phyloP scores from a whole-genome alignment of 2,329 filamentous ascomycete genomes.

The Alternaria sp. region DNA sequence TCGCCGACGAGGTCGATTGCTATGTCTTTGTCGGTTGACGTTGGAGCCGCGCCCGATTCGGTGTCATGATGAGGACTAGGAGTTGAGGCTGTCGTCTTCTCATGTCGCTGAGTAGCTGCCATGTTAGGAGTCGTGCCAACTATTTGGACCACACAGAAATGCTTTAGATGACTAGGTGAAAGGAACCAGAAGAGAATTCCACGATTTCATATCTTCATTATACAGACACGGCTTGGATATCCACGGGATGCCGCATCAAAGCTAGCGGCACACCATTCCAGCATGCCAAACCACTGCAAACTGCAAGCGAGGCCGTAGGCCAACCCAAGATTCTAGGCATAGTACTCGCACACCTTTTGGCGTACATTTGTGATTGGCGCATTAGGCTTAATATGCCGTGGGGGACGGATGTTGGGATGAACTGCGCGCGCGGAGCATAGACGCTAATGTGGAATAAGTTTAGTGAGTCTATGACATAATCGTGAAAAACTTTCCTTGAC shows the following conservation, averaged over 20 bases:
- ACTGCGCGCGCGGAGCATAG: neutral
- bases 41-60: slow-evolving; percentile 25
- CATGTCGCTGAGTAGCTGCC: slow-evolving; percentile 7
- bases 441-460: neutral
- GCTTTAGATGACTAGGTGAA: neutral
- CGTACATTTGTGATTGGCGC: slow-evolving; percentile 3
- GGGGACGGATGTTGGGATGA: slow-evolving; percentile 8
- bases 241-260: slow-evolving; percentile 24
- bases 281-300: slow-evolving; percentile 4
- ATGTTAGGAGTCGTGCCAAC: neutral
- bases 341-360: neutral
- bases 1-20: slow-evolving; percentile 69
- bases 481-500: slow-evolving; percentile 13
- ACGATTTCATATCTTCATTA: slow-evolving; percentile 15
- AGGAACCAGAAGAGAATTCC: neutral
- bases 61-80: slow-evolving; percentile 16
- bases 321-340: neutral
- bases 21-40: slow-evolving; percentile 60
- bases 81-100: slow-evolving; percentile 27
- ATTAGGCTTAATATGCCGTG: slow-evolving; percentile 4
- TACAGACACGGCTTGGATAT: slow-evolving; percentile 19
- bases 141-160: too few relatives aligned
- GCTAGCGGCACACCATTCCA: slow-evolving; percentile 24
- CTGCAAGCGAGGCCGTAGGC: slow-evolving; percentile 6
- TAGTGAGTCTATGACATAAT: slow-evolving; percentile 6